Percentiles rank a stretch among this genome's conserved stretches.
These are phyloP conservation scores for Escallonia herrerae DNA, from an alignment of 129 eudicot genomes.

Conservation along the genomic window DNA sequence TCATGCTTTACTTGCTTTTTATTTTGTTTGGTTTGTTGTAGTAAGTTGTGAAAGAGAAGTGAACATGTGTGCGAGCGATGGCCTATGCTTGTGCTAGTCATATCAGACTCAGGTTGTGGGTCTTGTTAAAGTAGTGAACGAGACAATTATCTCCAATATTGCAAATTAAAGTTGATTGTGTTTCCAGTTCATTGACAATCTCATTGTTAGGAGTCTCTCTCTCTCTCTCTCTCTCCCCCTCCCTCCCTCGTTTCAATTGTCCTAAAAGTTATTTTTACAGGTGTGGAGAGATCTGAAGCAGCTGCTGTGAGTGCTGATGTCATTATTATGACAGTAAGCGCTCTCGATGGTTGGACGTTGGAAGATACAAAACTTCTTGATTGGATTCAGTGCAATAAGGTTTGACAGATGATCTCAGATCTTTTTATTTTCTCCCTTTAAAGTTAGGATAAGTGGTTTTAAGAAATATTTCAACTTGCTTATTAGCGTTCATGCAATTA, in stretches of 20 bases:
- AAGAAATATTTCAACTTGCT: not conserved
- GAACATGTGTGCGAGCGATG: too few relatives aligned
- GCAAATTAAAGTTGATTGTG: too few relatives aligned
- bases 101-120: too few relatives aligned
- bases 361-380: slow-evolving; percentile 72
- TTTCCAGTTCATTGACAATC: too few relatives aligned
- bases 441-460: not conserved
- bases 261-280: slow-evolving; percentile 22
- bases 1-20: too few relatives aligned
- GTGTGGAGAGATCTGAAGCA: slow-evolving; percentile 95
- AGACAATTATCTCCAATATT: too few relatives aligned
- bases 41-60: too few relatives aligned
- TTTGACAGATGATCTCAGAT: slow-evolving; percentile 8
- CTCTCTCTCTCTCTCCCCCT: not conserved
- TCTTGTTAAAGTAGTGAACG: too few relatives aligned
- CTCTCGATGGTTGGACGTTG: slow-evolving; percentile 86
- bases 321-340: slow-evolving; percentile 80
- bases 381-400: slow-evolving; percentile 59
- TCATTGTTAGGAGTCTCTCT: too few relatives aligned
- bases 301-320: slow-evolving; percentile 89
- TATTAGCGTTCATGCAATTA: too few relatives aligned
- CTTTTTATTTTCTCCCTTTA: not conserved
- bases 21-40: too few relatives aligned
- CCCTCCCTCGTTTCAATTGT: not conserved
- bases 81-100: too few relatives aligned